Evolutionary conservation across 768 basidiomycete genomes (phyloP).

Genomic region (Boletus huronensis): DNA sequence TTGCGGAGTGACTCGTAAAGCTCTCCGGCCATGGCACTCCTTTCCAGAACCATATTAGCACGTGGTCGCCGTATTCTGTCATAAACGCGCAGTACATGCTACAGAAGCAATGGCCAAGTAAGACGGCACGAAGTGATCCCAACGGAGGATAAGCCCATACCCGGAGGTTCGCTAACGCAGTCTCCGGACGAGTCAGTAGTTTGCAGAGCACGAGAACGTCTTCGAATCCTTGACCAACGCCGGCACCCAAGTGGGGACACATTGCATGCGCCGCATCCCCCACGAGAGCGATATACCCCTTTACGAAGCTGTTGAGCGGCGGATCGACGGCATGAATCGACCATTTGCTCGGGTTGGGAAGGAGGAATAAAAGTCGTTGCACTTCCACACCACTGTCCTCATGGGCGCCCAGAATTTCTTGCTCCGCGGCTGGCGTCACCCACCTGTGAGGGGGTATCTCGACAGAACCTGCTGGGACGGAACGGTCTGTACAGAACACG

Average conservation of each 20-base stretch:
- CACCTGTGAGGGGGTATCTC: conserved; percentile 34
- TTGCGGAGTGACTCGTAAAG: conserved; percentile 37
- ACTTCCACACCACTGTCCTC: conserved; percentile 47
- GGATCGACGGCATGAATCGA: conserved; percentile 47
- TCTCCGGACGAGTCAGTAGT: conserved; percentile 43
- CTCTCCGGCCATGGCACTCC: conserved; percentile 40
- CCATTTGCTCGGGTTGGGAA: conserved; percentile 50
- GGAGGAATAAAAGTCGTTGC: conserved; percentile 37
- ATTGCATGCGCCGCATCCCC: conserved; percentile 61
- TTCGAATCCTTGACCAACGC: conserved; percentile 59
- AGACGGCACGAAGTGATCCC: not conserved
- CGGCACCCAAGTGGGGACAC: conserved; percentile 56
- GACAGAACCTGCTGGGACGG: conserved; percentile 25
- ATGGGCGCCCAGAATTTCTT: conserved; percentile 44
- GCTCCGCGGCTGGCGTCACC: conserved; percentile 39
- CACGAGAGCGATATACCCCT: conserved; percentile 45
- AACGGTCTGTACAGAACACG: conserved; percentile 36
- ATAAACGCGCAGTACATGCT: conserved; percentile 49
- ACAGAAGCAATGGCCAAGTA: not conserved
- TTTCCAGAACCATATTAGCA: conserved; percentile 46
- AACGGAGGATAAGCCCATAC: conserved; percentile 25
- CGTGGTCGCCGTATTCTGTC: conserved; percentile 43
- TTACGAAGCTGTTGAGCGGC: conserved; percentile 42
- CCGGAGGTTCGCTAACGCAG: conserved; percentile 38
- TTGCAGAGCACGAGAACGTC: conserved; percentile 47